phyloP scores from a whole-genome alignment of 176 grass and related monocot genomes.

The Pontederia crassipes region DNA sequence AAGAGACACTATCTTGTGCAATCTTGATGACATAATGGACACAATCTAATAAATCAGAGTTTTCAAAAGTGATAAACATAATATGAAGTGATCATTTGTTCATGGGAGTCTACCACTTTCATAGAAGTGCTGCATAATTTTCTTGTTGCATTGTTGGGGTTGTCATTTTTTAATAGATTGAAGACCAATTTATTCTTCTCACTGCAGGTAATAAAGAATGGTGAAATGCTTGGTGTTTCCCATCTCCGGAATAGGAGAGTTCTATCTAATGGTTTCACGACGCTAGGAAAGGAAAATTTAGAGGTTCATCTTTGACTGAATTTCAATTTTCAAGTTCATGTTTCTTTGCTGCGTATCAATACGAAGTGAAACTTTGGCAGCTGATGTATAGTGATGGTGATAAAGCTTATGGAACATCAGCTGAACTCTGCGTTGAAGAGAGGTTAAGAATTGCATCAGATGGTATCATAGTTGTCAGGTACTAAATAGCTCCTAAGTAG shows the following conservation, averaged over 20 bases:
- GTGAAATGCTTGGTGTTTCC: conserved; percentile 98
- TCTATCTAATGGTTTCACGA: conserved; percentile 88
- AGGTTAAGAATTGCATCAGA: conserved; percentile 86
- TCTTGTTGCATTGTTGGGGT: background rate
- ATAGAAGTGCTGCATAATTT: conserved; percentile 6
- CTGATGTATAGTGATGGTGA: conserved; percentile 96
- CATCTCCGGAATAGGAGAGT: conserved; percentile 94
- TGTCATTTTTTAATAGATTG: too few species aligned
- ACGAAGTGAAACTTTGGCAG: conserved; percentile 37
- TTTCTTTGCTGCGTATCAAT: conserved; percentile 25
- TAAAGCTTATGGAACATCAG: conserved; percentile 92
- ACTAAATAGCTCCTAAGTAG: too few species aligned
- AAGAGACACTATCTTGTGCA: too few species aligned
- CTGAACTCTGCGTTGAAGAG: conserved; percentile 86
- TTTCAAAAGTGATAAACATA: too few species aligned
- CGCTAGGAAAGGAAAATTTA: conserved; percentile 79
- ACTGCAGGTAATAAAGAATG: conserved; percentile 94
- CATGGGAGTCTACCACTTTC: conserved; percentile 15
- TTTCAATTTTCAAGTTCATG: conserved; percentile 18
- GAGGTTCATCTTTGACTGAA: conserved; percentile 37
- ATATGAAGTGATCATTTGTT: too few species aligned
- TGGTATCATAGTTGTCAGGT: conserved; percentile 95
- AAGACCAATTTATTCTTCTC: conserved; percentile 12
- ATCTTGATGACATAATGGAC: too few species aligned
- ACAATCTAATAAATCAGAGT: too few species aligned